A percentile compares a stretch with the other conserved stretches of the same genome.
Evolutionary conservation across 805 yeast species (phyloP).

Genomic region (Candida silvatica): DNA sequence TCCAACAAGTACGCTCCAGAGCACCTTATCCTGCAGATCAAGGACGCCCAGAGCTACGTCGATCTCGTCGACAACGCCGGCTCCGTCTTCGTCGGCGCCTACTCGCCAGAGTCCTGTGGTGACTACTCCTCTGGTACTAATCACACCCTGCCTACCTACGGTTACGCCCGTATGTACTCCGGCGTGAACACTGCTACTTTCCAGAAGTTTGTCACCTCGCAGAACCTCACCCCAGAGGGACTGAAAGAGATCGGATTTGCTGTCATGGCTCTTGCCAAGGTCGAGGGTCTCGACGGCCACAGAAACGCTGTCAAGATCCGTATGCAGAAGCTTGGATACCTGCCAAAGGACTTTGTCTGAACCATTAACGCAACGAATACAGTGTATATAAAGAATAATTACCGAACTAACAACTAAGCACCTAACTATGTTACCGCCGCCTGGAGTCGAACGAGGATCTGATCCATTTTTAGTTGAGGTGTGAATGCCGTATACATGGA

Average conservation of each 20-base stretch:
- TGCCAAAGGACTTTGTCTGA: conserved; percentile 7
- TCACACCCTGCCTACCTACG: conserved; percentile 97
- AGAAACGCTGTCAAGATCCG: conserved; percentile 94
- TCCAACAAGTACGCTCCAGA: conserved; percentile 96
- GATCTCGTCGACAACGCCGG: conserved; percentile 85
- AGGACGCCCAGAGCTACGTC: conserved; percentile 67
- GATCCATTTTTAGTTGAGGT: too few relatives aligned
- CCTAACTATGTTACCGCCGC: too few relatives aligned
- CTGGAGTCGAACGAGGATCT: too few relatives aligned
- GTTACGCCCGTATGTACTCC: conserved; percentile 94
- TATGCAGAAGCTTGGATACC: conserved; percentile 67
- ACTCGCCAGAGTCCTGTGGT: conserved; percentile 97
- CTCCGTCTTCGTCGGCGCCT: conserved; percentile 91
- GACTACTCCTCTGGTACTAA: conserved; percentile 98
- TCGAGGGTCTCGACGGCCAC: conserved; percentile 96
- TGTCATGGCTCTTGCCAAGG: conserved; percentile 90
- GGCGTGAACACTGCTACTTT: conserved; percentile 96
- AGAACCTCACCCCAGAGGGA: conserved; percentile 81
- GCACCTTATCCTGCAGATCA: conserved; percentile 87
- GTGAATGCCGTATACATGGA: too few relatives aligned
- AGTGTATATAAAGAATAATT: too few relatives aligned
- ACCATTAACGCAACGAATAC: too few relatives aligned
- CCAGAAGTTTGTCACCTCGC: conserved; percentile 92
- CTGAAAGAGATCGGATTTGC: conserved; percentile 87
- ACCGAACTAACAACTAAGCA: too few relatives aligned